Conservation (phyloP, 768 basidiomycete genomes). For the Russula vinacea region DNA sequence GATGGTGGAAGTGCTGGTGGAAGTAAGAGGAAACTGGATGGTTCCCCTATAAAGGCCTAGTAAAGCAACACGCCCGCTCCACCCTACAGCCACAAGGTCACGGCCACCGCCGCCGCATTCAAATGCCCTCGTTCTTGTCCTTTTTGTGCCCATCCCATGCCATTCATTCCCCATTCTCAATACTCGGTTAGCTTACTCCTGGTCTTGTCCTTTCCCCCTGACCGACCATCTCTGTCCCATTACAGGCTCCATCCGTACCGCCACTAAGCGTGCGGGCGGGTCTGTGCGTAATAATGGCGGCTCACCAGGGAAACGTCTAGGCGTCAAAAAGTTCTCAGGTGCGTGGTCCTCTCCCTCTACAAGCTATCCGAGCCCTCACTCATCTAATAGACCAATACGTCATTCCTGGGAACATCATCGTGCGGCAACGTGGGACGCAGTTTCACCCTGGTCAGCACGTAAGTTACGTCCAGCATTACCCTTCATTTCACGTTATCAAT, state of each 20-base stretch:
- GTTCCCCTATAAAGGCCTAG: background rate
- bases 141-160: constrained; percentile 41
- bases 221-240: constrained; percentile 35
- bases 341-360: constrained; percentile 29
- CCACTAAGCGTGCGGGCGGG: constrained; percentile 95
- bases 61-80: background rate
- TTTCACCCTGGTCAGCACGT: constrained; percentile 96
- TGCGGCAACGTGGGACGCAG: constrained; percentile 87
- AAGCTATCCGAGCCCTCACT: background rate
- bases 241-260: constrained; percentile 72
- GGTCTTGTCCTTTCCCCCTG: constrained; percentile 7
- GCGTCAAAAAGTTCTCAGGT: constrained; percentile 97
- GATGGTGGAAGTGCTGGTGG: constrained; percentile 15
- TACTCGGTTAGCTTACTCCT: constrained; percentile 34
- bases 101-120: background rate
- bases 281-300: constrained; percentile 90
- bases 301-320: constrained; percentile 89
- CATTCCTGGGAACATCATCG: constrained; percentile 92
- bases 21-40: background rate
- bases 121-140: constrained; percentile 48
- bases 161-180: constrained; percentile 50
- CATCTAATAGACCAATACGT: constrained; percentile 73
- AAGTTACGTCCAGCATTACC: constrained; percentile 29
- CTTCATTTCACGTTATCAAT: constrained; percentile 15
- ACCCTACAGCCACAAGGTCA: background rate